These are phyloP conservation scores for Rubia tinctorum DNA, from an alignment of 305 asterid species.

Conservation along the genomic window DNA sequence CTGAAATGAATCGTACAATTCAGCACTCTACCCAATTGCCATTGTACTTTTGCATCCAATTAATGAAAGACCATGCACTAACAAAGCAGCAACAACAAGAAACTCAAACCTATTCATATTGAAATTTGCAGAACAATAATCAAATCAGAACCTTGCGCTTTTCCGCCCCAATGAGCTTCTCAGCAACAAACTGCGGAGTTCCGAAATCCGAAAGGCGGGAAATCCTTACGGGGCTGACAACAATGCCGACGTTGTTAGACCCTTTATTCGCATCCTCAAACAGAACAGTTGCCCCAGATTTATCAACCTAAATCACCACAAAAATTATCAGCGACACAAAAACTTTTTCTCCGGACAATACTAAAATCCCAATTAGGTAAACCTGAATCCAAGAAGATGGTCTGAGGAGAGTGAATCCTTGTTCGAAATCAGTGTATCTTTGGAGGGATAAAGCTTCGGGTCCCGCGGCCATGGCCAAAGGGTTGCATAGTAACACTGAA, in stretches of 20 bases:
- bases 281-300: slow-evolving; percentile 82
- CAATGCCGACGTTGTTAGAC: slow-evolving; percentile 81
- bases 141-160: slow-evolving; percentile 56
- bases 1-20: neutral
- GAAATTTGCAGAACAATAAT: neutral
- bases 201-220: slow-evolving; percentile 67
- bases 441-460: slow-evolving; percentile 43
- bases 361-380: neutral
- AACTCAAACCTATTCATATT: neutral
- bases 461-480: slow-evolving; percentile 34
- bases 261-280: slow-evolving; percentile 67
- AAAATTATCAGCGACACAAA: neutral
- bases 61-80: too few relatives aligned
- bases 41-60: too few relatives aligned
- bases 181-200: slow-evolving; percentile 80
- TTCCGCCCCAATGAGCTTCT: slow-evolving; percentile 85
- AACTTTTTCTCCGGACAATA: neutral
- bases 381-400: slow-evolving; percentile 85
- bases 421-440: slow-evolving; percentile 52
- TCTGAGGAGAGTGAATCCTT: slow-evolving; percentile 74
- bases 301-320: slow-evolving; percentile 58
- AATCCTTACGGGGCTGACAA: slow-evolving; percentile 79
- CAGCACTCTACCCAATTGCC: neutral
- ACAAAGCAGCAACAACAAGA: neutral
- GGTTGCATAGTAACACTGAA: slow-evolving; percentile 23